Evolutionary conservation across 768 basidiomycete species (phyloP).

Genomic region (Pilatotrama ljubarskyi): DNA sequence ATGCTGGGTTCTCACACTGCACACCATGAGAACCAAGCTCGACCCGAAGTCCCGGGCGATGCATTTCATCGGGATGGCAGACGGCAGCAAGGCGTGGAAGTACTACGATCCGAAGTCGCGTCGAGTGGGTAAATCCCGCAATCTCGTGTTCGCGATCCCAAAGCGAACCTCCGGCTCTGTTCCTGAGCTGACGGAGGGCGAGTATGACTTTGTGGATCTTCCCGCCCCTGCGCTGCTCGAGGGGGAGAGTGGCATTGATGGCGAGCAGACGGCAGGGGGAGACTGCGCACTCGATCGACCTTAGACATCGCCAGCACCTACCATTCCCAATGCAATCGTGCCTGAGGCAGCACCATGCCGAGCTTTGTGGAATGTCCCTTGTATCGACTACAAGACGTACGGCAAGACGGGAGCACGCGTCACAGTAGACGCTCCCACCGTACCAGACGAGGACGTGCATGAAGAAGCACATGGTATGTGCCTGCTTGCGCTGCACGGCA

Average conservation of each 20-base stretch:
- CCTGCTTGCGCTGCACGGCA: background rate
- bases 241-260: slow-evolving; percentile 8
- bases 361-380: background rate
- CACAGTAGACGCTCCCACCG: background rate
- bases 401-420: background rate
- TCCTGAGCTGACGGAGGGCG: background rate
- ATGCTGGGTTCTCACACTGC: slow-evolving; percentile 16
- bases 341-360: background rate
- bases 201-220: background rate
- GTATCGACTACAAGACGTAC: slow-evolving; percentile 6
- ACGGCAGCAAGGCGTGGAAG: slow-evolving; percentile 24
- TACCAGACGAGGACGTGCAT: background rate
- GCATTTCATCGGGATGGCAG: slow-evolving; percentile 26
- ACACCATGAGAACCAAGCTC: slow-evolving; percentile 13
- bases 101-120: slow-evolving; percentile 14
- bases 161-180: background rate
- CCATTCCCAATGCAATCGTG: background rate
- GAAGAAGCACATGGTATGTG: slow-evolving; percentile 1
- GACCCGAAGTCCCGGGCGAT: slow-evolving; percentile 18
- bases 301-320: background rate
- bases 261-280: slow-evolving; percentile 1
- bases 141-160: slow-evolving; percentile 1
- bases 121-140: slow-evolving; percentile 1
- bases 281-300: background rate
- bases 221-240: slow-evolving; percentile 4